phyloP scores from a whole-genome alignment of 2,329 filamentous ascomycete species.

The Pseudogymnoascus sp. region DNA sequence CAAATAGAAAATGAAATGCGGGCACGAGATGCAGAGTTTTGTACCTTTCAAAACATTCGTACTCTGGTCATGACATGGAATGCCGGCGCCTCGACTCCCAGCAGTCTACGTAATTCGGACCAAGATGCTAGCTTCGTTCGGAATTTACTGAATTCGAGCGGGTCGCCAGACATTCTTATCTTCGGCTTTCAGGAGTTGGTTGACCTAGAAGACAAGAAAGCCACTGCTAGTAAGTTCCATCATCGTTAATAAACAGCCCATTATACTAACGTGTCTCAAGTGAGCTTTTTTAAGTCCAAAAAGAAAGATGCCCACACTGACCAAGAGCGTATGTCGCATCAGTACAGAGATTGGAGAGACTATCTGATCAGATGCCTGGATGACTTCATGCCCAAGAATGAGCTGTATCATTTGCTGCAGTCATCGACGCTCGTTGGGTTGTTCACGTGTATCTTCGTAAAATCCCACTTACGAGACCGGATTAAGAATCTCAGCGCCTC shows the following conservation, averaged over 20 bases:
- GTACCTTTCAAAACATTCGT: conserved; percentile 74
- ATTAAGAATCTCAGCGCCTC: conserved; percentile 71
- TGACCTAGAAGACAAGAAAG: conserved; percentile 92
- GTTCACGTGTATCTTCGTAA: conserved; percentile 94
- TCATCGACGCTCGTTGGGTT: conserved; percentile 86
- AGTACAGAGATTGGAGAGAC: conserved; percentile 94
- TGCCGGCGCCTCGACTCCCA: conserved; percentile 89
- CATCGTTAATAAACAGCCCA: not conserved
- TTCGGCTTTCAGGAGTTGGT: conserved; percentile 99
- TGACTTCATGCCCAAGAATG: conserved; percentile 69
- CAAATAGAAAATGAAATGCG: conserved; percentile 72
- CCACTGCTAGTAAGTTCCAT: conserved; percentile 68
- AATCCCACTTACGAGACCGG: conserved; percentile 65
- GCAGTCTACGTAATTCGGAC: conserved; percentile 63
- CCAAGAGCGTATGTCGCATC: conserved; percentile 89
- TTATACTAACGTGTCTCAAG: conserved; percentile 33
- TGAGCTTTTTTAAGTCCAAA: conserved; percentile 84
- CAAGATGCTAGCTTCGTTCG: conserved; percentile 72
- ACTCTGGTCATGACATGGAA: conserved; percentile 91
- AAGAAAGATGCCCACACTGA: conserved; percentile 69
- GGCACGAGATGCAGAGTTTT: conserved; percentile 71
- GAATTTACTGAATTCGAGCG: conserved; percentile 67
- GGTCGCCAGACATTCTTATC: conserved; percentile 79
- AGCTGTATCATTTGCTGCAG: conserved; percentile 79
- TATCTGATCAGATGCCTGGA: conserved; percentile 77